phyloP scores from a whole-genome alignment of 1,139 yeast species.

The Scheffersomyces parashehatae region DNA sequence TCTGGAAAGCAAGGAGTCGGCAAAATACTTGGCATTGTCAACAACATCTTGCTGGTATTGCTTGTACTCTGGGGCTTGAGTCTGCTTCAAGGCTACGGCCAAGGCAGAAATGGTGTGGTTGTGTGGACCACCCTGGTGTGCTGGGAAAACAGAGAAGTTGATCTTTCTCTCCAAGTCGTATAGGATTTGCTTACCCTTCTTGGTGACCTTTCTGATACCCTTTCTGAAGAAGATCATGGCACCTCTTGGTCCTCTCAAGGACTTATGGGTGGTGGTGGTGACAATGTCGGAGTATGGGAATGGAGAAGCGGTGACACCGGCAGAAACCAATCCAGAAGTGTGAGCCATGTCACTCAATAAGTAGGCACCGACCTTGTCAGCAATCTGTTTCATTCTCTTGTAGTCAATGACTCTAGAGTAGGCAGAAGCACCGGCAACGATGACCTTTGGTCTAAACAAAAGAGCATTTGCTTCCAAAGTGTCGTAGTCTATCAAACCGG shows the following conservation, averaged over 20 bases:
- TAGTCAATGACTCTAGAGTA: constrained; percentile 91
- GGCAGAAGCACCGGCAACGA: constrained; percentile 97
- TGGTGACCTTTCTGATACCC: constrained; percentile 81
- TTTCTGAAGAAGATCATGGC: constrained; percentile 97
- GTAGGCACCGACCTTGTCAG: constrained; percentile 92
- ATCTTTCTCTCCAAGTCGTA: constrained; percentile 89
- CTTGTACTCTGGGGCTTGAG: constrained; percentile 80
- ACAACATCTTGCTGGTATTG: constrained; percentile 83
- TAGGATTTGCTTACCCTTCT: constrained; percentile 83
- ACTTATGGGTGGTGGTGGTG: constrained; percentile 96
- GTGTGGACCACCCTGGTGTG: constrained; percentile 99
- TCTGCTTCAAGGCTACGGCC: constrained; percentile 93
- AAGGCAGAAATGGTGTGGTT: constrained; percentile 95
- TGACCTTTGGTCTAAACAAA: constrained; percentile 89
- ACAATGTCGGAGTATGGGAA: constrained; percentile 94
- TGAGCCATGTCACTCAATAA: constrained; percentile 95
- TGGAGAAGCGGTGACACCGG: constrained; percentile 90
- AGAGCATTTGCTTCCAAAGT: constrained; percentile 79
- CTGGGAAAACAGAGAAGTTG: constrained; percentile 97
- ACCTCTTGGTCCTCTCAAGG: constrained; percentile 98
- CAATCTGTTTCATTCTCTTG: constrained; percentile 83
- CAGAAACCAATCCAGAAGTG: constrained; percentile 90
- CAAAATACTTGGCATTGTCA: constrained; percentile 77
- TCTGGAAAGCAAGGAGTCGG: constrained; percentile 60
- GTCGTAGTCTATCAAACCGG: constrained; percentile 92